A percentile compares a stretch with the other conserved stretches of the same genome.
Evolutionary conservation across 2,329 filamentous ascomycete genomes (phyloP).

Genomic region (Cladosporium sp.): DNA sequence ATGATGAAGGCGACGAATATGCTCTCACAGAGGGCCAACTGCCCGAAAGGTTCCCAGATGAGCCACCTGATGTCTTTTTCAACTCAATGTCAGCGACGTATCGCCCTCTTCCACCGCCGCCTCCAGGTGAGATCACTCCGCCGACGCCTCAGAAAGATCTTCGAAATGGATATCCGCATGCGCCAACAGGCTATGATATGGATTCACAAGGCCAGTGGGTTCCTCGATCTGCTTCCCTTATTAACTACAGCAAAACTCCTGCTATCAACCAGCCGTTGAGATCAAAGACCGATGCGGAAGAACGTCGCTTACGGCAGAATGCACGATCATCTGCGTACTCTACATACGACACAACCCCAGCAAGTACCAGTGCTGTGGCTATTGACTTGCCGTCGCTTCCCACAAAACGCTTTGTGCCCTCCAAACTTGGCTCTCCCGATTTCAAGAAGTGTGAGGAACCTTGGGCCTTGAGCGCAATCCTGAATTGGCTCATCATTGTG

Average conservation of each 20-base stretch:
- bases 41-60: constrained; percentile 40
- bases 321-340: constrained; percentile 24
- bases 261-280: constrained; percentile 76
- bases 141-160: neutral
- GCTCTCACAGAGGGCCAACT: constrained; percentile 40
- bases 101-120: constrained; percentile 59
- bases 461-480: constrained; percentile 87
- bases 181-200: constrained; percentile 23
- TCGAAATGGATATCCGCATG: constrained; percentile 11
- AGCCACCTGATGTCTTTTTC: constrained; percentile 88
- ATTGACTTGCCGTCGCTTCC: constrained; percentile 84
- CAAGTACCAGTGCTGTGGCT: constrained; percentile 48
- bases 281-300: constrained; percentile 90
- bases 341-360: constrained; percentile 36
- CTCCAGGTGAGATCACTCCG: constrained; percentile 51
- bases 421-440: constrained; percentile 75
- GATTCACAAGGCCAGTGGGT: constrained; percentile 40
- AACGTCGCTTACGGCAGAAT: constrained; percentile 51
- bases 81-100: constrained; percentile 70
- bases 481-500: constrained; percentile 81
- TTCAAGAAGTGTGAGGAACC: constrained; percentile 83
- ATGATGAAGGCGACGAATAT: constrained; percentile 85
- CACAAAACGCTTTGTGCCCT: constrained; percentile 74
- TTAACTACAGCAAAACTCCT: constrained; percentile 76
- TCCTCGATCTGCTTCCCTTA: constrained; percentile 74